These are phyloP conservation scores for Melastoma malabathricum DNA, from an alignment of 345 rosid genomes.

Conservation along the genomic window DNA sequence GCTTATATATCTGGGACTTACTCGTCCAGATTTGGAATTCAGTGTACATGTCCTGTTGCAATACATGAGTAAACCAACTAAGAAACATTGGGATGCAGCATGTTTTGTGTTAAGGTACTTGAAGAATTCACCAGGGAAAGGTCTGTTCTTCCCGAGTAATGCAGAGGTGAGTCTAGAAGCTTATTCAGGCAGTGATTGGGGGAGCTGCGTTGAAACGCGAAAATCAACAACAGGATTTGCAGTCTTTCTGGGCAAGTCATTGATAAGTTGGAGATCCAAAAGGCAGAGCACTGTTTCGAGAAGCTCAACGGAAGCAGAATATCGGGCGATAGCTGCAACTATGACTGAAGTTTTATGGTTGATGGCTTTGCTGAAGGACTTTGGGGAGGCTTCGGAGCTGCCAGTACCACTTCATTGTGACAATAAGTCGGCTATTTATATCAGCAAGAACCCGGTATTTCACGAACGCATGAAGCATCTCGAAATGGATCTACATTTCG, in stretches of 20 bases:
- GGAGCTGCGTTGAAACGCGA: neutral
- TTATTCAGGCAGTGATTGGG: neutral
- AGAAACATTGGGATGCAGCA: neutral
- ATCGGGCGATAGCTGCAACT: neutral
- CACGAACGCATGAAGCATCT: constrained; percentile 7
- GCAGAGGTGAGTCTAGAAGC: neutral
- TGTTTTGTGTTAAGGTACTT: neutral
- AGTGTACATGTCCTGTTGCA: neutral
- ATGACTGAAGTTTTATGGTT: neutral
- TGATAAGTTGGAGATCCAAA: constrained; percentile 1
- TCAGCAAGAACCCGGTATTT: neutral
- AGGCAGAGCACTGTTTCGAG: neutral
- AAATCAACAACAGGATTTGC: neutral
- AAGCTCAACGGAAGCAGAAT: constrained; percentile 1
- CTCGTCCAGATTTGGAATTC: neutral
- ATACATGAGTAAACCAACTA: constrained; percentile 3
- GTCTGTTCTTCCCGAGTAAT: neutral
- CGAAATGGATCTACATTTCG: constrained; percentile 3
- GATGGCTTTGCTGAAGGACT: neutral
- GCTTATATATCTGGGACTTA: neutral
- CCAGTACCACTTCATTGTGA: neutral
- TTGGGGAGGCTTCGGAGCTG: neutral
- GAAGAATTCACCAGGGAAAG: neutral
- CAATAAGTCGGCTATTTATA: neutral
- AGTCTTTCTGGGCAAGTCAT: neutral